These are phyloP conservation scores for Larix kaempferi DNA, from an alignment of 75 land plant species.

Conservation along the genomic window DNA sequence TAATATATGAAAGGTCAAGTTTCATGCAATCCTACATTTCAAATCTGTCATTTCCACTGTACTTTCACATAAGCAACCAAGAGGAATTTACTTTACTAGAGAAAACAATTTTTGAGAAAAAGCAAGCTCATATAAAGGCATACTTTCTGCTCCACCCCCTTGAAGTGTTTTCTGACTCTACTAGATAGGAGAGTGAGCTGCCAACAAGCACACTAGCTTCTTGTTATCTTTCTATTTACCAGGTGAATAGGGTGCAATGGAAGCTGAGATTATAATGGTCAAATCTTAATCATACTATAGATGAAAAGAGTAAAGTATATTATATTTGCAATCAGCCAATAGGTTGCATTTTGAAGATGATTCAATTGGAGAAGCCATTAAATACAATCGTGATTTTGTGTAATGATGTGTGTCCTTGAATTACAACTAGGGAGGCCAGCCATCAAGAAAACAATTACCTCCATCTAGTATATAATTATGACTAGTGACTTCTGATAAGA, in stretches of 20 bases:
- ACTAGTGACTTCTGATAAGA: background rate
- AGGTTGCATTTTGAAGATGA: background rate
- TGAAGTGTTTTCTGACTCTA: background rate
- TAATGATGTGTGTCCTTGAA: background rate
- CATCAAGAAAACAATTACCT: background rate
- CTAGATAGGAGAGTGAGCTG: background rate
- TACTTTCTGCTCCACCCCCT: background rate
- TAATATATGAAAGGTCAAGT: background rate
- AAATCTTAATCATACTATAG: background rate
- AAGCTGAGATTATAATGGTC: background rate
- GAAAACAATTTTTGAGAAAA: too few species aligned
- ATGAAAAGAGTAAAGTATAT: background rate
- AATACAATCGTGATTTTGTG: background rate
- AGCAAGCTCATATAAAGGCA: too few species aligned
- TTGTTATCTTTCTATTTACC: background rate
- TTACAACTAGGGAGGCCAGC: background rate
- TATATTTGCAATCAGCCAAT: background rate
- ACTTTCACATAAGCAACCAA: too few species aligned
- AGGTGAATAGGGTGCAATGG: background rate
- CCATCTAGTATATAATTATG: background rate
- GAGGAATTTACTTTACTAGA: too few species aligned
- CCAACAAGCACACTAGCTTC: background rate
- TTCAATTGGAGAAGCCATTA: background rate
- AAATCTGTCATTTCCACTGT: too few species aligned
- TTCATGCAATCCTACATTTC: too few species aligned